Percentiles rank a stretch among this genome's conserved stretches.
Conservation (phyloP, 2,329 filamentous ascomycete species). For the Pezicula rhizophila region DNA sequence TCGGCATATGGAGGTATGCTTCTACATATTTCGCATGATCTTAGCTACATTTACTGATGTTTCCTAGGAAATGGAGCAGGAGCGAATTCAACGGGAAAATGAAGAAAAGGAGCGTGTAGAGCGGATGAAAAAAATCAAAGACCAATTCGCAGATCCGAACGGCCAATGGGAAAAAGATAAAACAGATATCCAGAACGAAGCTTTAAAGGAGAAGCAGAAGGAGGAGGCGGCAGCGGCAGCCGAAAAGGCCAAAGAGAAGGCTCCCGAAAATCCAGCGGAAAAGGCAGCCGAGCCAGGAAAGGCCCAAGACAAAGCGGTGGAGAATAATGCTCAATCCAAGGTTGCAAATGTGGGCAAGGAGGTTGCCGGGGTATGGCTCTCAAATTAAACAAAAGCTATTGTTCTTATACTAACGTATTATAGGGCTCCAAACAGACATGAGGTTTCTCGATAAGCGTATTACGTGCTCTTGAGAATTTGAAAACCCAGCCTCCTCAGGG, state of each 20-base stretch:
- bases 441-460: too few species aligned
- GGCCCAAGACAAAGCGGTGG: background rate
- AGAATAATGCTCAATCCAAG: background rate
- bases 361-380: too few species aligned
- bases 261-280: background rate
- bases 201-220: slow-evolving; percentile 47
- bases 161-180: slow-evolving; percentile 90
- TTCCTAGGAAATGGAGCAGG: slow-evolving; percentile 80
- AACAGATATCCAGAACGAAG: slow-evolving; percentile 65
- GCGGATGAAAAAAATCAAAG: slow-evolving; percentile 70
- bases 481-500: background rate
- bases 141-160: slow-evolving; percentile 70
- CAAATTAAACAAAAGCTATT: too few species aligned
- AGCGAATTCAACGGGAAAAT: slow-evolving; percentile 71
- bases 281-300: background rate
- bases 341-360: background rate
- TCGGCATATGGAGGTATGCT: slow-evolving; percentile 78
- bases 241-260: background rate
- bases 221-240: slow-evolving; percentile 25
- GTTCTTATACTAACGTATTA: too few species aligned
- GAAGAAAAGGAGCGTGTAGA: slow-evolving; percentile 72
- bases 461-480: background rate
- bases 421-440: too few species aligned
- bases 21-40: background rate
- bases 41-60: slow-evolving; percentile 12